Evolutionary conservation across 2,329 filamentous ascomycete genomes (phyloP), one percentile per base, ranked within the genome.

Genomic region (Colletotrichum liaoningense): DNA sequence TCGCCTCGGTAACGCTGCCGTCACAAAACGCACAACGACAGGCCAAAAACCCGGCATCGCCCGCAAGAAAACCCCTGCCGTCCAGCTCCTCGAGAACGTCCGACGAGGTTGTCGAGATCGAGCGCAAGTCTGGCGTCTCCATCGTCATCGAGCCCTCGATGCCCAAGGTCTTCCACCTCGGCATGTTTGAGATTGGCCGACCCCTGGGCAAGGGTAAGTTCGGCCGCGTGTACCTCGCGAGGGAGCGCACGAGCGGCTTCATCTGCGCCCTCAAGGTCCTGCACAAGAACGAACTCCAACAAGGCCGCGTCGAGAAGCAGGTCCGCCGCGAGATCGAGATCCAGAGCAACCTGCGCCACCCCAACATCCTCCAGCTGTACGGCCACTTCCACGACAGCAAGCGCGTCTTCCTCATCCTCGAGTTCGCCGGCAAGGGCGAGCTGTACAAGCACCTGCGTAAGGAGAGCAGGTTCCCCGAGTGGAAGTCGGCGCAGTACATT

Each of bases 141-240:
- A 82, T 92, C 67, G 85, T 88, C 71, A 88, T 92, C 60, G 90
- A 92, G 79, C 88, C 91, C 49, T 79, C 81, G 75, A 70, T 85
- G 24, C 88, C 88, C 56, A 92, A 90, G 77, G 83, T 95, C 77
- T 95, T 95, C 84, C 94, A 97, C 80, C 90, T 98, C 4, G 94
- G 94, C 83, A 97, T 97, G 94, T 97, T 97, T 81, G 95, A 98
- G 82, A 97, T 97, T 76, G 94, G 94, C 52, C 93, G 94, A 77
- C 94, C 94, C 1, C 86, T 97, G 4, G 94, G 94, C 66, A 97
- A 97, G 84, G 94, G 94, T 75, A 97, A 97, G 81, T 97, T 97
- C 79, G 94, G 94, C 1, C 90, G 94, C 58, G 94, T 97, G 3
- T 97, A 97, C 80, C 90, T 97, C 33, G 94, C 94, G 62, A 93